A percentile compares a stretch with the other conserved stretches of the same genome.
Evolutionary conservation across 2,329 filamentous ascomycete species (phyloP).

Genomic region (Ascomycota sp.): DNA sequence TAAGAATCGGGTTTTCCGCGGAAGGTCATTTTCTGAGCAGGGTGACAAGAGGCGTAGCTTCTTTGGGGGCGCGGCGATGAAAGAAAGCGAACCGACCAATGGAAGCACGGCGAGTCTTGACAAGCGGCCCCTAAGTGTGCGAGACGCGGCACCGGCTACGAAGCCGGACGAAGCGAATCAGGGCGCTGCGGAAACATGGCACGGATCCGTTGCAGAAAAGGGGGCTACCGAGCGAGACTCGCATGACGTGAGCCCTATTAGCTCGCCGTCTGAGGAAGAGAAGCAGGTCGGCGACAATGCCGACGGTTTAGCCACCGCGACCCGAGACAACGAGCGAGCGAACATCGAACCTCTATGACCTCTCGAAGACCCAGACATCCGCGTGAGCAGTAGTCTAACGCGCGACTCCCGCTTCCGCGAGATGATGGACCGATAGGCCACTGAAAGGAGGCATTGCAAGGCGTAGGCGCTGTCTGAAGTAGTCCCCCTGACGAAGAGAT

Average conservation of each 20-base stretch:
- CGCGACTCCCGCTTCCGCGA: conserved; percentile 40
- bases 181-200: background rate
- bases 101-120: conserved; percentile 23
- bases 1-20: conserved; percentile 28
- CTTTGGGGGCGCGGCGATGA: conserved; percentile 28
- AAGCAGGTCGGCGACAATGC: conserved; percentile 7
- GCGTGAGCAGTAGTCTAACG: conserved; percentile 28
- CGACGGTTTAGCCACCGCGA: conserved; percentile 2
- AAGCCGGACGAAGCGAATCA: background rate
- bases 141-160: too few species aligned
- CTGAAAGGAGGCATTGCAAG: background rate
- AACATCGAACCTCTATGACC: conserved; percentile 17
- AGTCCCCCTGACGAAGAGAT: background rate
- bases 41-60: conserved; percentile 20
- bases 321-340: background rate
- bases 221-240: conserved; percentile 10
- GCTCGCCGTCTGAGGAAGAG: conserved; percentile 23
- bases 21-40: conserved; percentile 19
- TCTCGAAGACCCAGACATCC: conserved; percentile 12
- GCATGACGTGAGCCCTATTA: conserved; percentile 16
- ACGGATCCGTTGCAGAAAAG: conserved; percentile 6
- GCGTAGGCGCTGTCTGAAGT: background rate
- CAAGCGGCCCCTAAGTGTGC: conserved; percentile 20
- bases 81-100: conserved; percentile 19
- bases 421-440: conserved; percentile 20